These are phyloP conservation scores for Galeopsis tetrahit DNA, from an alignment of 257 asterid species.

Conservation along the genomic window DNA sequence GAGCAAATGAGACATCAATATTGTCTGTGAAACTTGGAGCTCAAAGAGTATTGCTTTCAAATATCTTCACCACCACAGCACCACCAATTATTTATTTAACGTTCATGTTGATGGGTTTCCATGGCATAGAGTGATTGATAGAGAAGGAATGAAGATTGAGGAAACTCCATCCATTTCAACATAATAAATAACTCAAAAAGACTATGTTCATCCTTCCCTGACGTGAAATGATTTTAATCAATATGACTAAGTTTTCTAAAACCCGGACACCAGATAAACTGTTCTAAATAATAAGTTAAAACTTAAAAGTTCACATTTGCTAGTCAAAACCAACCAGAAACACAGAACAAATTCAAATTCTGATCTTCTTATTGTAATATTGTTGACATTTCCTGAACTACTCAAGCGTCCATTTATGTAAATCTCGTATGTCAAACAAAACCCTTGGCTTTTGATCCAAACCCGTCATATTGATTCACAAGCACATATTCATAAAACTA, in stretches of 20 bases:
- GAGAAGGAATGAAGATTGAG: background rate
- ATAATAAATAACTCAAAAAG: background rate
- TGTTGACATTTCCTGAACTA: slow-evolving; percentile 4
- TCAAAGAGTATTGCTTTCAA: background rate
- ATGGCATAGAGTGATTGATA: background rate
- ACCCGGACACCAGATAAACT: background rate
- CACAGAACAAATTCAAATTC: background rate
- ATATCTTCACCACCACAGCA: background rate
- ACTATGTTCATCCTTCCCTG: background rate
- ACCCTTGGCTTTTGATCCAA: slow-evolving; percentile 9
- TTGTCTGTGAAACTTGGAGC: background rate
- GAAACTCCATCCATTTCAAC: background rate
- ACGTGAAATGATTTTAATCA: background rate
- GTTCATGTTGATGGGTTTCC: background rate
- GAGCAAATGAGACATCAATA: background rate
- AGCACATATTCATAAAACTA: background rate
- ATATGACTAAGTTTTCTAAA: background rate
- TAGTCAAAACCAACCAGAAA: slow-evolving; percentile 23
- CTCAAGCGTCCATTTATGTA: background rate
- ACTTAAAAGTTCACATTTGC: background rate
- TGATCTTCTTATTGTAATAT: background rate
- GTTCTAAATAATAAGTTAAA: slow-evolving; percentile 8
- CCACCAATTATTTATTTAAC: background rate
- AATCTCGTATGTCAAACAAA: slow-evolving; percentile 10
- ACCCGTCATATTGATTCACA: slow-evolving; percentile 15